Evolutionary conservation across 2,329 filamentous ascomycete genomes (phyloP).

Genomic region (Rosellinia necatrix): DNA sequence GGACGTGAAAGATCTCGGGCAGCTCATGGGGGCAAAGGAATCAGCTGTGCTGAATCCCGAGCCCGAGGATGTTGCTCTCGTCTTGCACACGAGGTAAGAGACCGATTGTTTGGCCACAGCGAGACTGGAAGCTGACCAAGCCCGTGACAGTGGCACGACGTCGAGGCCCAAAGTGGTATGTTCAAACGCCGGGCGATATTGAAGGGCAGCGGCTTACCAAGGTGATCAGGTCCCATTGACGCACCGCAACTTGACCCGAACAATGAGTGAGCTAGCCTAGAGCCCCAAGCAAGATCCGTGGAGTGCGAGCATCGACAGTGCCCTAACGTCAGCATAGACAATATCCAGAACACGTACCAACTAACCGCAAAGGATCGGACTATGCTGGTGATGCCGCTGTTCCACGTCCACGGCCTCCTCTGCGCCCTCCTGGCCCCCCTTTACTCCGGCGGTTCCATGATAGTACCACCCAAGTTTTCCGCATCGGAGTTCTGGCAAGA

Average conservation of each 20-base stretch:
- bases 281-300: background rate
- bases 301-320: background rate
- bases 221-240: conserved; percentile 69
- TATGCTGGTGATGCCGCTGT: conserved; percentile 87
- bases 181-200: conserved; percentile 24
- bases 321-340: conserved; percentile 51
- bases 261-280: conserved; percentile 66
- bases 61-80: conserved; percentile 79
- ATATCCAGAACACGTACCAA: conserved; percentile 78
- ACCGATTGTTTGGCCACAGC: background rate
- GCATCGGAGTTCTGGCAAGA: conserved; percentile 82
- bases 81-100: conserved; percentile 72
- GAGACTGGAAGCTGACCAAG: conserved; percentile 33
- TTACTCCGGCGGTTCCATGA: conserved; percentile 74
- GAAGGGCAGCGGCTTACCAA: conserved; percentile 22
- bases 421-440: conserved; percentile 81
- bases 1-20: conserved; percentile 77
- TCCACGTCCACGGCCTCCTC: conserved; percentile 88
- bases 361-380: conserved; percentile 74
- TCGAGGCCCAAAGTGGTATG: conserved; percentile 80
- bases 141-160: conserved; percentile 68
- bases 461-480: conserved; percentile 80
- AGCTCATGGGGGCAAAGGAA: conserved; percentile 54
- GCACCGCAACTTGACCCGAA: conserved; percentile 78
- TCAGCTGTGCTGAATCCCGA: conserved; percentile 55